Percentiles rank a stretch among this genome's conserved stretches.
Evolutionary conservation across 441 rosid species (phyloP).

Genomic region (Erodium texanum): DNA sequence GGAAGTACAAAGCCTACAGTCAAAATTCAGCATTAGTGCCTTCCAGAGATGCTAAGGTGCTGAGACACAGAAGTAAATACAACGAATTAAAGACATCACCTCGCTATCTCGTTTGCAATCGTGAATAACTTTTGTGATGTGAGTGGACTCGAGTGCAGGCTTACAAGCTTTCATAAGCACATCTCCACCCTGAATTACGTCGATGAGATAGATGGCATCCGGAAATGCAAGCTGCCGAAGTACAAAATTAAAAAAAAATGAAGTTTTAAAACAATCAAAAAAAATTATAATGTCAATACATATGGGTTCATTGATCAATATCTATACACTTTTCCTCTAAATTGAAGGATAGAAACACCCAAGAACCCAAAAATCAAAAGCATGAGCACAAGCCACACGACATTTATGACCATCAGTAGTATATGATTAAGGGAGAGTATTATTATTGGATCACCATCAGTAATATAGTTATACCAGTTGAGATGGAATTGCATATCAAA

Average conservation of each 20-base stretch:
- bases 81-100: slow-evolving; percentile 63
- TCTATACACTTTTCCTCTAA: too few species aligned
- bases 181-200: slow-evolving; percentile 69
- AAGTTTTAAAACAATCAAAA: too few species aligned
- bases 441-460: background rate
- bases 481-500: background rate
- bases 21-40: slow-evolving; percentile 13
- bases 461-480: background rate
- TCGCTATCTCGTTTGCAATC: slow-evolving; percentile 85
- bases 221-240: slow-evolving; percentile 80
- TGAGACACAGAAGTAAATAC: slow-evolving; percentile 17
- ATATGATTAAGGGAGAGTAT: background rate
- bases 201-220: slow-evolving; percentile 80
- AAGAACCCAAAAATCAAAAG: background rate
- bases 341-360: background rate
- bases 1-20: slow-evolving; percentile 77
- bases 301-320: background rate
- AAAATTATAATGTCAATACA: background rate
- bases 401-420: background rate
- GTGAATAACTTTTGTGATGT: slow-evolving; percentile 86
- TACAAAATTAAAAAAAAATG: slow-evolving; percentile 3
- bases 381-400: background rate
- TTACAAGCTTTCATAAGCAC: slow-evolving; percentile 69
- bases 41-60: slow-evolving; percentile 12
- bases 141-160: slow-evolving; percentile 90